These are phyloP conservation scores for Pythium sukuiense DNA, from an alignment of 352 stramenopile genomes.

Conservation along the genomic window DNA sequence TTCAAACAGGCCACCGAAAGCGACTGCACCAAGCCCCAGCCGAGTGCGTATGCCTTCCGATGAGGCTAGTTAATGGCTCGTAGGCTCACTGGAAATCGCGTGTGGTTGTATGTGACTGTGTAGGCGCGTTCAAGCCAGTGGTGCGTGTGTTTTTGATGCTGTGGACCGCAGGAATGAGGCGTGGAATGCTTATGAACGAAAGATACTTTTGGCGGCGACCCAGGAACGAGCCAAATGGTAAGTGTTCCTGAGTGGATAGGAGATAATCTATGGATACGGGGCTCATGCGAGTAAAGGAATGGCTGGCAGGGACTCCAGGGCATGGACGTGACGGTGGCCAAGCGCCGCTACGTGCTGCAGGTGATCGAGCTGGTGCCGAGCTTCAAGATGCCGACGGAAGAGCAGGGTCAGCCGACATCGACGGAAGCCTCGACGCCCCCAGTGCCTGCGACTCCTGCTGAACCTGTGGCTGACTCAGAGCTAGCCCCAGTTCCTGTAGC, in stretches of 20 bases:
- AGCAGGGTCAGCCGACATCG: neutral
- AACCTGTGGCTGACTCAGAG: neutral
- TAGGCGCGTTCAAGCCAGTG: neutral
- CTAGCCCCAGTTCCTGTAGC: neutral
- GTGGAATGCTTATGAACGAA: neutral
- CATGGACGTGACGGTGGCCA: slow-evolving; percentile 36
- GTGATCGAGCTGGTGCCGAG: slow-evolving; percentile 49
- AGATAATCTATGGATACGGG: neutral
- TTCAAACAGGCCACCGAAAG: slow-evolving; percentile 79
- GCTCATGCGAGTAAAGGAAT: slow-evolving; percentile 37
- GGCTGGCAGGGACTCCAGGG: slow-evolving; percentile 47
- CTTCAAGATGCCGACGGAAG: slow-evolving; percentile 39
- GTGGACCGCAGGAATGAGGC: neutral
- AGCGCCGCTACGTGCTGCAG: slow-evolving; percentile 52
- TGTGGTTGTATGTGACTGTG: slow-evolving; percentile 19
- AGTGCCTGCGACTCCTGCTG: neutral
- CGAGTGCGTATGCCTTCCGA: slow-evolving; percentile 31
- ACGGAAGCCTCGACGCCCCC: neutral
- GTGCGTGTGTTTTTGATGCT: neutral
- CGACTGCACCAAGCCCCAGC: slow-evolving; percentile 52
- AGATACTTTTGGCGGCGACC: neutral
- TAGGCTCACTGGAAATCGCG: no score
- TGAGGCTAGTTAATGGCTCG: no score
- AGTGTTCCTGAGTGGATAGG: neutral
- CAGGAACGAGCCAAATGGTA: slow-evolving; percentile 67